Evolutionary conservation across 176 grass and related monocot genomes (phyloP), one percentile per base, ranked within the genome.

Genomic region (Aegilops speltoides): DNA sequence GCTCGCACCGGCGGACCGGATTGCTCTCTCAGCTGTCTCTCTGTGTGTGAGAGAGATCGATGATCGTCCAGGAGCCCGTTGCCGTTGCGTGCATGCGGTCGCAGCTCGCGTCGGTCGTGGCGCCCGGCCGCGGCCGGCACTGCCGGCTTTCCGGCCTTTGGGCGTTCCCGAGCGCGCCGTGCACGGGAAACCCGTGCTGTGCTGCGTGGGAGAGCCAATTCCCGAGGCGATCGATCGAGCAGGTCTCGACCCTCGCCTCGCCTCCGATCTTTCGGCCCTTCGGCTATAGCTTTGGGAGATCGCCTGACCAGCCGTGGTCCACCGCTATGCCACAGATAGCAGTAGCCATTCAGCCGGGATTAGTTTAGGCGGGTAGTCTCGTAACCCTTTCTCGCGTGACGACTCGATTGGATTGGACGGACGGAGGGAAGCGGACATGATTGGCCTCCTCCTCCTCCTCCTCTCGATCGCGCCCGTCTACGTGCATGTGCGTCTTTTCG

Each of bases 111-210:
- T 91, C 68, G 89, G 86, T 91, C 86, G 82, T 43, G 86, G 82
- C 86, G 82, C 85, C 88, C 60, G 84, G 40, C 26, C 26, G 20
- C 41, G 62, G 73, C 80, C 86, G 82, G 82, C 26, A 13, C 40
- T 48, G 79, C 85, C 86, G 78, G 82, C 86, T 88, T 91, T 91
- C 70, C 86, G 90, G 64, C 78, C 86, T 91, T 88, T 88, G 90
- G 90, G 78, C 82, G 86, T 91, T 91, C 90, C 90, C 90, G 86
- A 91, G 90, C 86, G 64, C 77, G 82, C 0, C 90, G 77, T 95
- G 93, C 93, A 93, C 91, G 91, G 86, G 74, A 95, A 95, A 95
- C 31, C 91, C 93, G 91, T 95, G 83, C 82, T 95, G 91, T 95
- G 83, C 85, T 95, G 91, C 93, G 93, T 89, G 93, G 72, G 76